Evolutionary conservation across 305 asterid species (phyloP), one percentile per base, ranked within the genome.

Genomic region (Salvia sclarea): DNA sequence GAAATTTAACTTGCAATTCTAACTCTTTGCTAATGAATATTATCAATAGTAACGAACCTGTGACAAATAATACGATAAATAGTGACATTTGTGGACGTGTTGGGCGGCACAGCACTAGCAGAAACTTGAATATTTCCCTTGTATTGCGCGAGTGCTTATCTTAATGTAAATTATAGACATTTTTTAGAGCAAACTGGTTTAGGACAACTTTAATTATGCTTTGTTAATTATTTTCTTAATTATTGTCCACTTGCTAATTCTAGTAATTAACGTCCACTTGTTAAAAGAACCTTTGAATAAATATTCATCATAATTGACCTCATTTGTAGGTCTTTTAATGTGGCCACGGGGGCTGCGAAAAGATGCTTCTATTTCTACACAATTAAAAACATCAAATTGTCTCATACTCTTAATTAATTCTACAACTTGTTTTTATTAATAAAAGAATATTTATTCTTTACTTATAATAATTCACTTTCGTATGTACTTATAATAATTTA

Each of bases 241-340:
- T 68, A 40, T 16, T 68, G 14, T 5, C 18, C 20, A 31, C 22
- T 68, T 44, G 49, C 47, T 45, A 58, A 16, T 44, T 66, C 33
- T 57, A 45, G 17, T 33, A 17, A 20, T 18, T 6, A 8, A 45
- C 12, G 24, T 3, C 49, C 73, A 44, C 73, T 44, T 43, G 4
- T 28, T 20, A n/a, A 57, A 69, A 20, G 58, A 58, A 17, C 13
- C 8, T 14, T 14, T 57, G 17, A 14, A 50, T 69, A 56, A 43
- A 28, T 68, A 44, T 30, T 30, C 48, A 58, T 44, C 20, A 68
- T 68, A 18, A 58, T 58, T 68, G 58, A 56, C 8, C 21, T 56
- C 37, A 66, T 53, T 28, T 40, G 53, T 14, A 21, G 28, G 16
- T 65, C 47, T 14, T 4, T 57, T 56, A 35, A 13, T 41, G 38